phyloP scores from a whole-genome alignment of 768 basidiomycete species.

The Trametes gibbosa region DNA sequence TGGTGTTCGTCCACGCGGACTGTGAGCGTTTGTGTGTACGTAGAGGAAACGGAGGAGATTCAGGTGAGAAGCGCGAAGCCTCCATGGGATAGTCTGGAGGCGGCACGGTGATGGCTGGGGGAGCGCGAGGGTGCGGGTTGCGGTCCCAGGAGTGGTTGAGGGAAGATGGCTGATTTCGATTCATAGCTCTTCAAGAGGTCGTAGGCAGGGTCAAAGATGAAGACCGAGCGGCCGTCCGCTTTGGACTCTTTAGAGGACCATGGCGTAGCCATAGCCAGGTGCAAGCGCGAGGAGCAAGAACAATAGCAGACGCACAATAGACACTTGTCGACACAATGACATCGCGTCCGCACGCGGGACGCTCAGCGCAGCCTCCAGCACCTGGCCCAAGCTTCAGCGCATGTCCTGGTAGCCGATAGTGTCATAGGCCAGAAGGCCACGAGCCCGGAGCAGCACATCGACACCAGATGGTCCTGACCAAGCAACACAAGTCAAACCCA shows the following conservation, averaged over 20 bases:
- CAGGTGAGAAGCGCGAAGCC: constrained; percentile 43
- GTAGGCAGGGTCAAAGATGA: constrained; percentile 11
- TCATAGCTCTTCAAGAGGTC: constrained; percentile 10
- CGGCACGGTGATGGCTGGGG: constrained; percentile 16
- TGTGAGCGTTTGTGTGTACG: constrained; percentile 23
- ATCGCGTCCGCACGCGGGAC: background rate
- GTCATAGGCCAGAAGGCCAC: too few species aligned
- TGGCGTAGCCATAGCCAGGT: background rate
- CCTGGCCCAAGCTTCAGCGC: background rate
- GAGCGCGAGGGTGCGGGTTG: constrained; percentile 10
- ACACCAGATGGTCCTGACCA: too few species aligned
- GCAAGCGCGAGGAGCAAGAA: constrained; percentile 9
- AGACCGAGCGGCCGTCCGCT: background rate
- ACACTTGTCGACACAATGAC: background rate
- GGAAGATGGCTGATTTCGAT: constrained; percentile 2
- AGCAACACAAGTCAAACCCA: too few species aligned
- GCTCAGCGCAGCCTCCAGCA: background rate
- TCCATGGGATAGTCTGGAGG: constrained; percentile 27
- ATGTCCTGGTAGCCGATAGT: background rate
- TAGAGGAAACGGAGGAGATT: constrained; percentile 33
- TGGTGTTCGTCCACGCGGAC: constrained; percentile 26
- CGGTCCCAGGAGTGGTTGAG: constrained; percentile 12
- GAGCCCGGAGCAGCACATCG: too few species aligned
- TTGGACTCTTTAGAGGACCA: constrained; percentile 13
- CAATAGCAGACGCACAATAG: constrained; percentile 17